Conservation (phyloP, 225 moss, liverwort and hornwort species). For the Pseudisothecium myosuroides region DNA sequence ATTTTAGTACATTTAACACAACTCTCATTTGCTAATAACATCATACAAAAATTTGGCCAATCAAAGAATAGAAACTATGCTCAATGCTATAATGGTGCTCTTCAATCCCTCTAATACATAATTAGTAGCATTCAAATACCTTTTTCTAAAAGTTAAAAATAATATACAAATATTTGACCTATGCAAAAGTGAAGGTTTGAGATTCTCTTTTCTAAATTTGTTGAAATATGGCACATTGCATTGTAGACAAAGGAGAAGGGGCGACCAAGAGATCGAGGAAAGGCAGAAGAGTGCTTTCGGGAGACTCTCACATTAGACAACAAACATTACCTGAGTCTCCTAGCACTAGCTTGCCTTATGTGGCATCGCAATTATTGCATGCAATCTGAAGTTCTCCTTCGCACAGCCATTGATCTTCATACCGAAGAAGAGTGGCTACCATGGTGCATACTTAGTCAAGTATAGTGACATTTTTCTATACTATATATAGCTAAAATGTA, state of each 20-base stretch:
- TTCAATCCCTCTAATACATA: too few species aligned
- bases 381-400: conserved; percentile 62
- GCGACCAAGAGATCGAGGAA: conserved; percentile 45
- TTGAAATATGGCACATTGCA: background rate
- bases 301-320: conserved; percentile 63
- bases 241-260: conserved; percentile 8
- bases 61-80: background rate
- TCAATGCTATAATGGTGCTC: background rate
- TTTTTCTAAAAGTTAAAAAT: background rate
- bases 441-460: conserved; percentile 79
- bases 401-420: conserved; percentile 47
- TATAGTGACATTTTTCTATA: background rate
- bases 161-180: background rate
- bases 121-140: background rate
- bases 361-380: conserved; percentile 65
- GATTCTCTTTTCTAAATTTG: background rate
- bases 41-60: background rate
- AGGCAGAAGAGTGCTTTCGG: conserved; percentile 91
- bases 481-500: background rate
- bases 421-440: conserved; percentile 57
- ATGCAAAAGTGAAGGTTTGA: background rate
- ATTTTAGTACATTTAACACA: background rate
- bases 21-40: background rate
- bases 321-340: conserved; percentile 51
- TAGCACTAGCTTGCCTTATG: conserved; percentile 77